A percentile compares a stretch with the other conserved stretches of the same genome.
These are phyloP conservation scores for Shiraia sp. DNA, from an alignment of 2,329 filamentous ascomycete species.

Conservation along the genomic window DNA sequence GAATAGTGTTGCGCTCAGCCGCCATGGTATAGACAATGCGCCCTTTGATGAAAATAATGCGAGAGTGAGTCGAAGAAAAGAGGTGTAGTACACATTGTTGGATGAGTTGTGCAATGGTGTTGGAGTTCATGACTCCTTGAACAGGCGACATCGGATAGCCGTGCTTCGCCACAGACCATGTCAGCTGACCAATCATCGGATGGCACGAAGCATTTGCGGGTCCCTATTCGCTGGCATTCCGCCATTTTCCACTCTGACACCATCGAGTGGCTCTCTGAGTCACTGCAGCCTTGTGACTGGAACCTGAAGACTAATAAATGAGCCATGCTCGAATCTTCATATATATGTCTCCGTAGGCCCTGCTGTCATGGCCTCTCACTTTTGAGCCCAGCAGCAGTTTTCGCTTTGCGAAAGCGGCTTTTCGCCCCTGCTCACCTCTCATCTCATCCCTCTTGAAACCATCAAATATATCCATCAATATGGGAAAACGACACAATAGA, in stretches of 20 bases:
- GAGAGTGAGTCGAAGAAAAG: slow-evolving; percentile 17
- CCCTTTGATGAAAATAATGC: slow-evolving; percentile 5
- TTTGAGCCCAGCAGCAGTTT: slow-evolving; percentile 28
- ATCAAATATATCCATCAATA: slow-evolving; percentile 17
- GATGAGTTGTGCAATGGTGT: slow-evolving; percentile 23
- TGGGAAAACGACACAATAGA: slow-evolving; percentile 51
- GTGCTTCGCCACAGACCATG: slow-evolving; percentile 25
- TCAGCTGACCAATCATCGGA: slow-evolving; percentile 32
- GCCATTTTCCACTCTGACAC: slow-evolving; percentile 26
- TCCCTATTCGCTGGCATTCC: slow-evolving; percentile 22
- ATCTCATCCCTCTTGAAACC: slow-evolving; percentile 4
- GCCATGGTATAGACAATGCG: slow-evolving; percentile 3
- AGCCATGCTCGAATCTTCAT: slow-evolving; percentile 28
- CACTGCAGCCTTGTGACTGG: slow-evolving; percentile 41
- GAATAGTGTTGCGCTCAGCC: slow-evolving; percentile 1
- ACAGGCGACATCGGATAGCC: slow-evolving; percentile 23
- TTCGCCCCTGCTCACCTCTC: slow-evolving; percentile 22
- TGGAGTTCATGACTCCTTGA: slow-evolving; percentile 28
- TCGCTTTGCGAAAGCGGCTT: slow-evolving; percentile 32
- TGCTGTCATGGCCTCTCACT: slow-evolving; percentile 13
- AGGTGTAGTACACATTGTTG: slow-evolving; percentile 15
- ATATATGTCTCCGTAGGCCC: slow-evolving; percentile 32
- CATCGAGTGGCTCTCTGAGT: slow-evolving; percentile 39
- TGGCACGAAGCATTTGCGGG: slow-evolving; percentile 22
- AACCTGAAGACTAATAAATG: no score